Conservation (phyloP, 306 rosid species). For the Luffa aegyptiaca region DNA sequence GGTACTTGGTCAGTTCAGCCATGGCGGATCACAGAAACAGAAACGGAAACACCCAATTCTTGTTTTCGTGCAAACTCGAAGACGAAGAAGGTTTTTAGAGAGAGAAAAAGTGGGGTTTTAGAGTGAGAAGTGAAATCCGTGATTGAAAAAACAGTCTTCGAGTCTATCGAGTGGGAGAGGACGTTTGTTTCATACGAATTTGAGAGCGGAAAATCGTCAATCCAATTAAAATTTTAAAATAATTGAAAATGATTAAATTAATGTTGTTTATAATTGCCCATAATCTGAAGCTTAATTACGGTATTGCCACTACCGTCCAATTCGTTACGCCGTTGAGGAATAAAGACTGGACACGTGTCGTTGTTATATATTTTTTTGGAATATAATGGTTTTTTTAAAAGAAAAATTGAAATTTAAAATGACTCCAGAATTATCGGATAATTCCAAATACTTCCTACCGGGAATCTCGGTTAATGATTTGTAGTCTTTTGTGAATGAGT, state of each 20-base stretch:
- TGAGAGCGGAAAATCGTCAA: background rate
- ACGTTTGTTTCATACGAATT: conserved; percentile 17
- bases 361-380: background rate
- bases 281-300: background rate
- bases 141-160: background rate
- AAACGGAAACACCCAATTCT: background rate
- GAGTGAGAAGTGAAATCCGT: background rate
- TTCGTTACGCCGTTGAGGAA: background rate
- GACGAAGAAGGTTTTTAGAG: background rate
- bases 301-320: background rate
- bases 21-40: conserved; percentile 19
- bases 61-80: background rate
- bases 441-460: too few species aligned
- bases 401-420: too few species aligned
- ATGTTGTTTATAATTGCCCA: background rate
- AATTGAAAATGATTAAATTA: background rate
- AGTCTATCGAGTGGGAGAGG: conserved; percentile 13
- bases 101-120: background rate
- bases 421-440: too few species aligned
- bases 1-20: conserved; percentile 66
- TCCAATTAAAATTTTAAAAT: background rate
- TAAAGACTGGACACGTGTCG: conserved; percentile 10
- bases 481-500: too few species aligned
- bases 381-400: background rate
- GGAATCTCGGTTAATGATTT: too few species aligned